Conservation (phyloP, 352 stramenopile species). For the Pythium aristosporum region DNA sequence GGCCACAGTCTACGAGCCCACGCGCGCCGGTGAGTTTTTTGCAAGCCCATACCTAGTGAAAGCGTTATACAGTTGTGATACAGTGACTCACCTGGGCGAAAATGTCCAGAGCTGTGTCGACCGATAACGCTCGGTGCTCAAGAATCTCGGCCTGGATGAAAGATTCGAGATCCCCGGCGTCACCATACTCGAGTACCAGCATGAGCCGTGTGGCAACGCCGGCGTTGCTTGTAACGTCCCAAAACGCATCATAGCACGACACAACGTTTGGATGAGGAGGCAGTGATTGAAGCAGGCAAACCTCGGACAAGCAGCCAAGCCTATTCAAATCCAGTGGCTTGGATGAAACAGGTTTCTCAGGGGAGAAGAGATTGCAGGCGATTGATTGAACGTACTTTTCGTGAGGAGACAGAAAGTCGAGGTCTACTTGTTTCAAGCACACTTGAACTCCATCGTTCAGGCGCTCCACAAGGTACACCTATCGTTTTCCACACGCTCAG, state of each 20-base stretch:
- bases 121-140: neutral
- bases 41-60: too few species aligned
- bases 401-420: conserved; percentile 38
- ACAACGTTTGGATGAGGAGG: conserved; percentile 60
- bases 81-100: conserved; percentile 35
- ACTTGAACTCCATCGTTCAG: conserved; percentile 28
- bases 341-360: neutral
- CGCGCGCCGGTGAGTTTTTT: too few species aligned
- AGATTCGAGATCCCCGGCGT: conserved; percentile 55
- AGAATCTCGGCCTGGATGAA: conserved; percentile 26
- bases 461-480: conserved; percentile 53
- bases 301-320: conserved; percentile 44
- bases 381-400: conserved; percentile 35
- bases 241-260: conserved; percentile 55
- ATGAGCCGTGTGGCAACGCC: conserved; percentile 32
- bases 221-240: conserved; percentile 21
- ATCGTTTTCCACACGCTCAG: neutral
- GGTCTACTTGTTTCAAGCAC: conserved; percentile 61
- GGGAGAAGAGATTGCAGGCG: neutral
- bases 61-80: too few species aligned
- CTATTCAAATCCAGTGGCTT: conserved; percentile 17
- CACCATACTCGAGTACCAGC: conserved; percentile 70
- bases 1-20: conserved; percentile 58
- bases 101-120: conserved; percentile 28
- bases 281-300: conserved; percentile 42